phyloP scores from a whole-genome alignment of 441 rosid species.

The Arabidopsis lyrata region DNA sequence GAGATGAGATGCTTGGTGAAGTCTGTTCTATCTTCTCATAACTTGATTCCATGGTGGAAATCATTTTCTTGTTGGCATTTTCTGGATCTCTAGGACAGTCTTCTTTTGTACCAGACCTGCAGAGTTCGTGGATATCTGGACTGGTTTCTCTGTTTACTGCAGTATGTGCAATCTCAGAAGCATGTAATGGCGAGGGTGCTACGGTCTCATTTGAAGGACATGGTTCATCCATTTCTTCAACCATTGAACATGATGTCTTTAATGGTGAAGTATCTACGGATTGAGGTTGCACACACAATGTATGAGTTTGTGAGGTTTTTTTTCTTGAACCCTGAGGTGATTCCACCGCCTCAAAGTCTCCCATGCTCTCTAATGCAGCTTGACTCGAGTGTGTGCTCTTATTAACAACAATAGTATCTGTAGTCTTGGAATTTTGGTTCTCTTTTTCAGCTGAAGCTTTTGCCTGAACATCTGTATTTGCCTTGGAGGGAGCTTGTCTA shows the following conservation, averaged over 20 bases:
- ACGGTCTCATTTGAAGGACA: constrained; percentile 38
- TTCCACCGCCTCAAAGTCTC: constrained; percentile 40
- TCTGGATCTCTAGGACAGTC: constrained; percentile 38
- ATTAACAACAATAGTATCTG: constrained; percentile 37
- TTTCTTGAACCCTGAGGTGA: constrained; percentile 35
- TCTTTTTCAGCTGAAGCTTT: constrained; percentile 38
- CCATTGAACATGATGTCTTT: constrained; percentile 27
- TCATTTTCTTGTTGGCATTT: constrained; percentile 30
- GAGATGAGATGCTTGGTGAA: constrained; percentile 45
- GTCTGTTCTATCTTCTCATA: constrained; percentile 30
- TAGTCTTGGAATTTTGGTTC: constrained; percentile 29
- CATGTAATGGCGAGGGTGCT: constrained; percentile 37
- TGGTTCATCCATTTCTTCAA: constrained; percentile 49
- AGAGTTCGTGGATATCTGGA: constrained; percentile 35
- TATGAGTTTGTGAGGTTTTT: constrained; percentile 40
- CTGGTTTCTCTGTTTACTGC: constrained; percentile 37
- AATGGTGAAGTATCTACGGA: constrained; percentile 33
- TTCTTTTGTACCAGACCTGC: constrained; percentile 41
- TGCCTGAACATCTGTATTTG: constrained; percentile 29
- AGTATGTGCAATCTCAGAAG: constrained; percentile 38
- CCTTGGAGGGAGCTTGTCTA: constrained; percentile 48
- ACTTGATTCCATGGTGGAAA: constrained; percentile 37
- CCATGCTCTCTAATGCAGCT: constrained; percentile 38
- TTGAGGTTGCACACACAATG: constrained; percentile 40
- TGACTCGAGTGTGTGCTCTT: constrained; percentile 31